Evolutionary conservation across 2,329 filamentous ascomycete genomes (phyloP).

Genomic region (Tolypocladium album): DNA sequence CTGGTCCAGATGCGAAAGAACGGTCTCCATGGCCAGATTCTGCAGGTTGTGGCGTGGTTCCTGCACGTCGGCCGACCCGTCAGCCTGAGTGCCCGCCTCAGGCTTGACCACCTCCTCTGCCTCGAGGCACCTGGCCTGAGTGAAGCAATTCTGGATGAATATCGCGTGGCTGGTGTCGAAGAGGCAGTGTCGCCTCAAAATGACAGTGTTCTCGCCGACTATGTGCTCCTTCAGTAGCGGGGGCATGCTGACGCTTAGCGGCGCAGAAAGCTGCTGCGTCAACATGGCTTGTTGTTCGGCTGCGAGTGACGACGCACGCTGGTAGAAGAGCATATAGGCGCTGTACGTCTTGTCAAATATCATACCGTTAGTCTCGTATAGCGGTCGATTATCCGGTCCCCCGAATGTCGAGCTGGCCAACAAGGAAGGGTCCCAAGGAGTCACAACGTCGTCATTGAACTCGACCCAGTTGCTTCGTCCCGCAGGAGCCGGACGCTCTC

Average conservation of each 20-base stretch:
- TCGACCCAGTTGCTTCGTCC: slow-evolving; percentile 61
- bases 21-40: slow-evolving; percentile 40
- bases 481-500: slow-evolving; percentile 55
- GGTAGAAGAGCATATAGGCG: slow-evolving; percentile 97
- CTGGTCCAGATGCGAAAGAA: slow-evolving; percentile 62
- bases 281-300: slow-evolving; percentile 36
- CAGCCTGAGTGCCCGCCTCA: background rate
- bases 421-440: slow-evolving; percentile 58
- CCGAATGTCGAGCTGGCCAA: slow-evolving; percentile 75
- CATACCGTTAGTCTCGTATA: slow-evolving; percentile 33
- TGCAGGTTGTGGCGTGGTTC: slow-evolving; percentile 21
- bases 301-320: slow-evolving; percentile 59
- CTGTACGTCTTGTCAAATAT: slow-evolving; percentile 64
- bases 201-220: slow-evolving; percentile 57
- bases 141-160: slow-evolving; percentile 55
- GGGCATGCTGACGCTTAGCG: slow-evolving; percentile 33
- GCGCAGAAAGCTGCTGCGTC: slow-evolving; percentile 16
- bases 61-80: background rate
- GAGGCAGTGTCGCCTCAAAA: slow-evolving; percentile 68
- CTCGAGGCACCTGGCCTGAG: slow-evolving; percentile 39
- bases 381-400: slow-evolving; percentile 46
- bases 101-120: slow-evolving; percentile 5
- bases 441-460: slow-evolving; percentile 86
- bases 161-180: slow-evolving; percentile 61
- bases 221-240: slow-evolving; percentile 47